Conservation (phyloP, 75 land plant genomes). For the Sequoia sempervirens region DNA sequence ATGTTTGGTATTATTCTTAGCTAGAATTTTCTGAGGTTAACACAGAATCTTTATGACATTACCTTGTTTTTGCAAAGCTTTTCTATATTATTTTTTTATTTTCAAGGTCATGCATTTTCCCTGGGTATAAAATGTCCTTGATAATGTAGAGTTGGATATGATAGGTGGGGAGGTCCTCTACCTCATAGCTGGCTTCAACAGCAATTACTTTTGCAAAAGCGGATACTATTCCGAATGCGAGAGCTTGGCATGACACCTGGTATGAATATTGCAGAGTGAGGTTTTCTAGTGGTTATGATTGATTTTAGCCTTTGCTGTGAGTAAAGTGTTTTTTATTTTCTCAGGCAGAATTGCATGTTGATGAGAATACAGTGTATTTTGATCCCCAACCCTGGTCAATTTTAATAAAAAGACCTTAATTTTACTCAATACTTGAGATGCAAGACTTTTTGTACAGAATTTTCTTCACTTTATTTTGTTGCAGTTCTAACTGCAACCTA, state of each 20-base stretch:
- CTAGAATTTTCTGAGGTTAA: neutral
- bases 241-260: slow-evolving; percentile 99
- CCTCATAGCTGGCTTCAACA: slow-evolving; percentile 77
- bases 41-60: neutral
- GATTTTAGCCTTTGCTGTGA: neutral
- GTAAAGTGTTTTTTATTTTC: neutral
- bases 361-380: neutral
- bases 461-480: neutral
- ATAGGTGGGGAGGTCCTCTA: slow-evolving; percentile 98
- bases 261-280: slow-evolving; percentile 15
- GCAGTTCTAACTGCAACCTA: neutral
- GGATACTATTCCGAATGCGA: slow-evolving; percentile 68
- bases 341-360: neutral
- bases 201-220: slow-evolving; percentile 72
- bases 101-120: slow-evolving; percentile 2
- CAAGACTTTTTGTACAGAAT: neutral
- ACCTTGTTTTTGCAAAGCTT: neutral
- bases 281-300: neutral
- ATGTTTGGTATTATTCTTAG: neutral
- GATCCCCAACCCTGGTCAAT: neutral
- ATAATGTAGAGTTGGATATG: slow-evolving; percentile 2
- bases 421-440: neutral
- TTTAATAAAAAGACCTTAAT: neutral
- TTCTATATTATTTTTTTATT: neutral
- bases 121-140: neutral